Evolutionary conservation across 2,329 filamentous ascomycete species (phyloP).

Genomic region (Aureobasidium melanogenum): DNA sequence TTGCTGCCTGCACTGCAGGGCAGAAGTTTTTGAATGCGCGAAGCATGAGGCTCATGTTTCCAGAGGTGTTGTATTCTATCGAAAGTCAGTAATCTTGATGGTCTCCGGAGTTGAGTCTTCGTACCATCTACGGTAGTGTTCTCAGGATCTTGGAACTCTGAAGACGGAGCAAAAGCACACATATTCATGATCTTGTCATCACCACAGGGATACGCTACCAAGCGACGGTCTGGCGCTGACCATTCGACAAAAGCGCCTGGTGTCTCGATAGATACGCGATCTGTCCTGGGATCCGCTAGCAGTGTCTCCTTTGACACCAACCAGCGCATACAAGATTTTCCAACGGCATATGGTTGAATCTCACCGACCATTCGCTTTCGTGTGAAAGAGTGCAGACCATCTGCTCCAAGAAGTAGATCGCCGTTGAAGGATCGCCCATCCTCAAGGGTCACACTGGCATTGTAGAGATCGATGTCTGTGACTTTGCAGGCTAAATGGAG

Average conservation of each 20-base stretch:
- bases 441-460: neutral
- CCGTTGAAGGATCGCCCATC: neutral
- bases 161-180: slow-evolving; percentile 6
- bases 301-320: slow-evolving; percentile 4
- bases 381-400: slow-evolving; percentile 5
- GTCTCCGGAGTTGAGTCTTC: too few species aligned
- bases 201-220: slow-evolving; percentile 6
- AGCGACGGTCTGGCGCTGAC: neutral
- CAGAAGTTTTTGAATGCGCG: slow-evolving; percentile 3
- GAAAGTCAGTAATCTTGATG: neutral
- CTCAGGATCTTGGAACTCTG: neutral
- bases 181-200: slow-evolving; percentile 10
- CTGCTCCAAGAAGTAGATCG: slow-evolving; percentile 7
- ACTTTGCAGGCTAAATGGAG: slow-evolving; percentile 6
- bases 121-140: neutral
- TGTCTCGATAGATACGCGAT: neutral
- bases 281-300: neutral
- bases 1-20: slow-evolving; percentile 1
- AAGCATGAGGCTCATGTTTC: slow-evolving; percentile 4
- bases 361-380: neutral
- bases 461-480: neutral
- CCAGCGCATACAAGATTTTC: slow-evolving; percentile 6
- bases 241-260: slow-evolving; percentile 5
- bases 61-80: neutral
- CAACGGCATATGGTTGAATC: slow-evolving; percentile 1